Conservation (phyloP, 148 eudicot genomes). For the Simmondsia chinensis region DNA sequence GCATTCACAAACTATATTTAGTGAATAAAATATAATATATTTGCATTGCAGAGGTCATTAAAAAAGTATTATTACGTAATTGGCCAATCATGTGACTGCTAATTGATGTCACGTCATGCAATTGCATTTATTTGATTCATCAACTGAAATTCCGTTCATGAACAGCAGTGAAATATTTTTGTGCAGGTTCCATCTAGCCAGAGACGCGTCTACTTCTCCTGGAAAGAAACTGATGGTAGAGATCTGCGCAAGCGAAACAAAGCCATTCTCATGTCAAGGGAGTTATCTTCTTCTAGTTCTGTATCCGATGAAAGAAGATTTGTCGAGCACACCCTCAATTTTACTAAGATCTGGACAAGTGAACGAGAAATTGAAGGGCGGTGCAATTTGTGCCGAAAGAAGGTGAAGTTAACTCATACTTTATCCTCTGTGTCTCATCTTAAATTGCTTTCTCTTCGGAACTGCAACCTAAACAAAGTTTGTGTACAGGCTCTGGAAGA, state of each 20-base stretch:
- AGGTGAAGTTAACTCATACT: constrained; percentile 32
- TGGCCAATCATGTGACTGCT: too few species aligned
- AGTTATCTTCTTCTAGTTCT: constrained; percentile 52
- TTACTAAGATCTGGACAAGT: constrained; percentile 86
- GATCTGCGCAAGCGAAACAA: constrained; percentile 33
- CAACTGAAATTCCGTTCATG: too few species aligned
- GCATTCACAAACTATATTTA: too few species aligned
- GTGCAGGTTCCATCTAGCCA: constrained; percentile 90
- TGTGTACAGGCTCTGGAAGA: constrained; percentile 43
- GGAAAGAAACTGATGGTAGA: constrained; percentile 51
- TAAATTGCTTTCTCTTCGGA: neutral
- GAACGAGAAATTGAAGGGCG: constrained; percentile 66
- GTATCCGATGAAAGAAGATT: constrained; percentile 48
- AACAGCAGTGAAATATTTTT: too few species aligned
- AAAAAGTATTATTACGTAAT: too few species aligned
- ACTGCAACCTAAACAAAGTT: constrained; percentile 2
- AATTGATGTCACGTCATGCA: too few species aligned
- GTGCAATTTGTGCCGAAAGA: constrained; percentile 65
- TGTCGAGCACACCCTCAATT: constrained; percentile 56
- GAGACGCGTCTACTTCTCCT: constrained; percentile 52
- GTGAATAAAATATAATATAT: too few species aligned
- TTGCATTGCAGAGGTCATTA: too few species aligned
- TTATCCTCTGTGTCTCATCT: neutral
- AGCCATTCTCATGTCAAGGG: constrained; percentile 47
- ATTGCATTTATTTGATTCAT: too few species aligned